Base-by-base conservation (phyloP, 83 land plant genomes). In the Picea mariana region DNA sequence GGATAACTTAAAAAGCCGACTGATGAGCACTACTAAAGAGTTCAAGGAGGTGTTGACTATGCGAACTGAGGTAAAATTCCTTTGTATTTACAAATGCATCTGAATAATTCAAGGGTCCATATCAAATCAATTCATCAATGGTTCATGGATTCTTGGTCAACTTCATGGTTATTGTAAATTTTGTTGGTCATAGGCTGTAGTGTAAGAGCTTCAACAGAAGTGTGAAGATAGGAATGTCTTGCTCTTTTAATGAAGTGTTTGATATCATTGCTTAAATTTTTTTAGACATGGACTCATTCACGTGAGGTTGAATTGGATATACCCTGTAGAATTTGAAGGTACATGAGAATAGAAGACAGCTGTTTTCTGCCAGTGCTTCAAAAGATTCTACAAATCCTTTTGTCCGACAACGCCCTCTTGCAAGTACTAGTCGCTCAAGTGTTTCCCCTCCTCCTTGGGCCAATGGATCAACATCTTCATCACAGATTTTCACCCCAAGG, bases 11-110 rank as follows among this genome's bases (percentile, higher is more conserved):
- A 96, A 96, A 83, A 93, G 84, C 61, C 93, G 98, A 8, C 85
- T 96, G 77, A 96, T 96, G 99, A 93, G 87, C 72, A 76, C 99
- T 6, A 96, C 98, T 40, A 96, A 96, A 78, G 96, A 96, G 81
- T 96, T 96, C 80, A 96, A 96, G 83, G 99, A 96, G 84, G 98
- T 96, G 20, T 84, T 96, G 2, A 96, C 99, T 49, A 79, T 93
- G 92, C 86, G 98, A 38, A 96, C 97, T 44, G 98, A 96, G 95
- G 98, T 96, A 81, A 47, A 62, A 75, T 61, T 58, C 26, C 5
- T 26, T 27, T 26, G 4, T 82, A 44, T 21, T 42, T 72, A 42
- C 38, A 38, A 44, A 44, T 75, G 18, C 58, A 52, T 3, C 13
- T 9, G 58, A 11, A 52, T 11, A 52, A 52, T 52, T 52, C 58